Evolutionary conservation across 257 asterid species (phyloP).

Genomic region (Osmanthus fragrans): DNA sequence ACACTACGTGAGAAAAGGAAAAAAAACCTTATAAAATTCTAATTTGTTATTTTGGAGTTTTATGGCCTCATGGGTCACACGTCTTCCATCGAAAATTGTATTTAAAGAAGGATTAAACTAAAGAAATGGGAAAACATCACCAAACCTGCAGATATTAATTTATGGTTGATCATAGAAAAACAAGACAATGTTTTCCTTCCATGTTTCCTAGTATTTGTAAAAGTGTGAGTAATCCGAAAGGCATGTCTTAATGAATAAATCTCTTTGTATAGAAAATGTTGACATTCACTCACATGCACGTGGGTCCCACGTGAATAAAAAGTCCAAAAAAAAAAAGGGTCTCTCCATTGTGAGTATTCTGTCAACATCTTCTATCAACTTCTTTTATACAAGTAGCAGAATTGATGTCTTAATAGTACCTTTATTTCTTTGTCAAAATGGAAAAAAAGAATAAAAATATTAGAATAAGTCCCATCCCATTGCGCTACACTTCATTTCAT

Average conservation of each 20-base stretch:
- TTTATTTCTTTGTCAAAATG: not conserved
- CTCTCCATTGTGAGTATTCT: no score
- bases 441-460: no score
- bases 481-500: not conserved
- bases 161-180: not conserved
- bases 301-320: no score
- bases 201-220: not conserved
- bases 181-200: not conserved
- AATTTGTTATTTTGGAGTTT: not conserved
- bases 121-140: not conserved
- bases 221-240: not conserved
- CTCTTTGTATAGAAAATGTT: no score
- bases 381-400: no score
- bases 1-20: not conserved
- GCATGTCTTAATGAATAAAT: not conserved
- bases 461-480: not conserved
- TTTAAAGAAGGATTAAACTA: no score
- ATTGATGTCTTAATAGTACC: not conserved
- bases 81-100: not conserved
- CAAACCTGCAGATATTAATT: not conserved
- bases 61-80: not conserved
- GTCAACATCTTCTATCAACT: no score
- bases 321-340: no score
- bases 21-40: not conserved
- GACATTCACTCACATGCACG: no score